These are phyloP conservation scores for Reutealis trisperma DNA, from an alignment of 345 rosid genomes.

Conservation along the genomic window DNA sequence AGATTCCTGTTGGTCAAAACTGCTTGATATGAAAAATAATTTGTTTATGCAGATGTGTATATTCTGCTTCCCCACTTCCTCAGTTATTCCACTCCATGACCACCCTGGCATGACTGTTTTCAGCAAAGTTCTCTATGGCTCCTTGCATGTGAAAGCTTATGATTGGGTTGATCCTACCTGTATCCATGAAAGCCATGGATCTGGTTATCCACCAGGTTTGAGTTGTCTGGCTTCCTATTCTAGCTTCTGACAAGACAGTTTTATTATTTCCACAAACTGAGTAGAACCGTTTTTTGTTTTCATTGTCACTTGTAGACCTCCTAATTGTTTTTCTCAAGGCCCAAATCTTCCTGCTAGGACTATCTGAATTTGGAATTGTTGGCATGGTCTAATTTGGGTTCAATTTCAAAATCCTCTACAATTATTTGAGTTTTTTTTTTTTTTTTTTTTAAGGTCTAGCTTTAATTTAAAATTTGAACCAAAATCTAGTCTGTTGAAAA, in stretches of 20 bases:
- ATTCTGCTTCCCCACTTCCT: conserved; percentile 91
- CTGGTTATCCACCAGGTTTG: conserved; percentile 50
- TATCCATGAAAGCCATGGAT: conserved; percentile 44
- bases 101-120: conserved; percentile 97
- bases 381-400: background rate
- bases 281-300: background rate
- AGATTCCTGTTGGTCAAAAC: conserved; percentile 1
- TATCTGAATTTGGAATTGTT: background rate
- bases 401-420: conserved; percentile 3
- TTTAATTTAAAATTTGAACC: conserved; percentile 2
- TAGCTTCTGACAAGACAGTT: conserved; percentile 4
- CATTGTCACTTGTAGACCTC: background rate
- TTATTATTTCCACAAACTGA: background rate
- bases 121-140: conserved; percentile 89
- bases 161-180: conserved; percentile 93
- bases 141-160: conserved; percentile 90
- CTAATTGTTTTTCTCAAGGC: background rate
- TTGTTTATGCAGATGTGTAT: conserved; percentile 76
- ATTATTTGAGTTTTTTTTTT: background rate
- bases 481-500: background rate
- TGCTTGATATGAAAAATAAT: conserved; percentile 12
- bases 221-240: conserved; percentile 13
- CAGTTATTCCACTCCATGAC: conserved; percentile 92
- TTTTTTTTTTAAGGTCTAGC: background rate
- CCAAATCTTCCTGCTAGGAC: background rate